A percentile compares a stretch with the other conserved stretches of the same genome.
phyloP scores from a whole-genome alignment of 164 flowering plant genomes.

The Magnolia sinica region DNA sequence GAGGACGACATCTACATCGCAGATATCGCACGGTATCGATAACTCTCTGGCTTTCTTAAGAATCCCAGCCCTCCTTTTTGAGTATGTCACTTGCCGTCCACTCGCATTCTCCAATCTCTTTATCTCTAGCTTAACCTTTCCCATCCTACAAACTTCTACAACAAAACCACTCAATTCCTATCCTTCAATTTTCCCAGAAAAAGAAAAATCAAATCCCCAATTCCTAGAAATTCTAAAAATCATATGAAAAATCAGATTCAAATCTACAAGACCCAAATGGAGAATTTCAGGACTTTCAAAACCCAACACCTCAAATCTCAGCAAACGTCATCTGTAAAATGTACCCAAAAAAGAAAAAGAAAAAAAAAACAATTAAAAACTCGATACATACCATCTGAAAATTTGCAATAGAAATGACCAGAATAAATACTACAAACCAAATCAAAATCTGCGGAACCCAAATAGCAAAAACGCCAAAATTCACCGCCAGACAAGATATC shows the following conservation, averaged over 20 bases:
- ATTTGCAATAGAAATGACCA: not conserved
- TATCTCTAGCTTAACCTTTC: conserved; percentile 87
- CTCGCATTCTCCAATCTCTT: conserved; percentile 74
- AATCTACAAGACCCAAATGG: not conserved
- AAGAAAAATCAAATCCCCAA: not conserved
- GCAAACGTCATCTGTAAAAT: not conserved
- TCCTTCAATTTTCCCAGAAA: not conserved
- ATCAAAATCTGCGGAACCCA: not conserved
- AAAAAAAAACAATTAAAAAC: not conserved
- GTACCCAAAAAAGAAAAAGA: not conserved
- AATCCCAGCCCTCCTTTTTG: conserved; percentile 73
- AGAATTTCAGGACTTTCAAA: not conserved
- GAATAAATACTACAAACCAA: not conserved
- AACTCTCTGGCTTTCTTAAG: conserved; percentile 81
- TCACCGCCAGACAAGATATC: not conserved
- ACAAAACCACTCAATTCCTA: not conserved
- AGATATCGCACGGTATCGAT: conserved; percentile 77
- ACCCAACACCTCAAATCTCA: not conserved
- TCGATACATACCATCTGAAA: not conserved
- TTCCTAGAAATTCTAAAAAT: not conserved
- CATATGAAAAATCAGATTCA: not conserved
- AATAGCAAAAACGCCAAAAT: not conserved
- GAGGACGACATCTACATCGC: conserved; percentile 72
- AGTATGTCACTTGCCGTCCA: conserved; percentile 73
- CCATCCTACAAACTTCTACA: conserved; percentile 39